Conservation (phyloP, 164 flowering plant genomes). For the Hamamelis virginiana region DNA sequence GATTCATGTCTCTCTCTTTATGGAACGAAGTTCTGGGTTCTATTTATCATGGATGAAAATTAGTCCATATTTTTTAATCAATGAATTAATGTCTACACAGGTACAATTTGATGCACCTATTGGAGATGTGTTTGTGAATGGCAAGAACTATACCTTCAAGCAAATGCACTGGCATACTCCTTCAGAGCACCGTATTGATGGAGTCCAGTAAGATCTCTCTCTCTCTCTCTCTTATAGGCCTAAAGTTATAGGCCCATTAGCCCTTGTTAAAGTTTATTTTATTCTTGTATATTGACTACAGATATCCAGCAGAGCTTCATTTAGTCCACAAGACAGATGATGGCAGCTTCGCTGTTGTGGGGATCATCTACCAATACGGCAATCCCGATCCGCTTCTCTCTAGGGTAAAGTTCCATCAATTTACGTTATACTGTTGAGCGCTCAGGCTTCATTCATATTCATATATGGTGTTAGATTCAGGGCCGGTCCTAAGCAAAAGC, state of each 20-base stretch:
- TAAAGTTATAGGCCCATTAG: too few relatives aligned
- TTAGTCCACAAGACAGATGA: slow-evolving; percentile 48
- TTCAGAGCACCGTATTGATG: slow-evolving; percentile 62
- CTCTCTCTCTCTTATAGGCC: slow-evolving; percentile 9
- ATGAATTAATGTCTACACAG: slow-evolving; percentile 20
- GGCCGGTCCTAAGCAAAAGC: too few relatives aligned
- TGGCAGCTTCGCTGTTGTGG: slow-evolving; percentile 43
- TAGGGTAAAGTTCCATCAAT: too few relatives aligned
- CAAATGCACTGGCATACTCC: slow-evolving; percentile 76
- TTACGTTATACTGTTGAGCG: too few relatives aligned
- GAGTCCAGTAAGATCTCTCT: slow-evolving; percentile 36
- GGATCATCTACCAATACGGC: slow-evolving; percentile 42
- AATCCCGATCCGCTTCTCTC: slow-evolving; percentile 39
- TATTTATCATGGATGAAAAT: too few relatives aligned
- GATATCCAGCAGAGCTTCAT: slow-evolving; percentile 63
- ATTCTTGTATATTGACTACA: slow-evolving; percentile 1
- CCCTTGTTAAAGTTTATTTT: too few relatives aligned
- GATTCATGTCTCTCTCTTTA: too few relatives aligned
- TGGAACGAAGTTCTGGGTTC: too few relatives aligned
- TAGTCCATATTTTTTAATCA: too few relatives aligned
- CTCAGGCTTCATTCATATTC: too few relatives aligned
- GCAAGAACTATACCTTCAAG: slow-evolving; percentile 39
- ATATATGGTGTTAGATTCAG: too few relatives aligned
- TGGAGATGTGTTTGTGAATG: slow-evolving; percentile 37
- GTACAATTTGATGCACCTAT: slow-evolving; percentile 24